Evolutionary conservation across 306 rosid species (phyloP).

Genomic region (Quercus suber): DNA sequence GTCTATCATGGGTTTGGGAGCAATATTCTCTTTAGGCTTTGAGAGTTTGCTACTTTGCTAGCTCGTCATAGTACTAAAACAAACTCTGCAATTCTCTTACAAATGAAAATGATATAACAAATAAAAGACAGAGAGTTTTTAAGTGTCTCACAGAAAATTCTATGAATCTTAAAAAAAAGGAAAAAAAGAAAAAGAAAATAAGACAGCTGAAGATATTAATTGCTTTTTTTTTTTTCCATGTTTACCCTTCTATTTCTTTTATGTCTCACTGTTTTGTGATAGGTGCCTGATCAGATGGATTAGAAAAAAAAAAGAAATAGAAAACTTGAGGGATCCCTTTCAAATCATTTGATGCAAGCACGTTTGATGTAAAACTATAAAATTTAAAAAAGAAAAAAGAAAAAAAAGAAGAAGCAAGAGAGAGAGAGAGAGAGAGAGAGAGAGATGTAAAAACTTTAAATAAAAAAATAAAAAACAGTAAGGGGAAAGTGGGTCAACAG

Average conservation of each 20-base stretch:
- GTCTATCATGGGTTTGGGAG: neutral
- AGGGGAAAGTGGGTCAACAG: constrained; percentile 27
- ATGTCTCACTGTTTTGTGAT: constrained; percentile 18
- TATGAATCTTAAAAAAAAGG: no score
- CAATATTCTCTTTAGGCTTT: constrained; percentile 4
- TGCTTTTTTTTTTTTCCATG: neutral
- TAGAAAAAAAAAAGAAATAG: neutral
- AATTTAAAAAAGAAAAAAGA: neutral
- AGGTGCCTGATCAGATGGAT: constrained; percentile 1
- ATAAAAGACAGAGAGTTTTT: neutral
- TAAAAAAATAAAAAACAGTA: neutral
- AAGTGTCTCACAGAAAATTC: constrained; percentile 1
- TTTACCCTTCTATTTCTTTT: constrained; percentile 1
- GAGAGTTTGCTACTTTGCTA: neutral
- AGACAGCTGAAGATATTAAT: neutral
- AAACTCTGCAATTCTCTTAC: constrained; percentile 18
- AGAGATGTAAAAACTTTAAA: neutral
- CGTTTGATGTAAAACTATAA: constrained; percentile 22
- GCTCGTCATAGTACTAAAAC: constrained; percentile 20
- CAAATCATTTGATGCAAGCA: constrained; percentile 20
- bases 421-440: neutral
- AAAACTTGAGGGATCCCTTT: neutral
- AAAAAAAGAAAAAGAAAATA: neutral
- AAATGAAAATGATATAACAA: constrained; percentile 12
- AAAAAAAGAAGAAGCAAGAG: neutral